Evolutionary conservation across 495 filamentous ascomycete genomes (phyloP), one percentile per base, ranked within the genome.

Genomic region (Corynascus novoguineensis): DNA sequence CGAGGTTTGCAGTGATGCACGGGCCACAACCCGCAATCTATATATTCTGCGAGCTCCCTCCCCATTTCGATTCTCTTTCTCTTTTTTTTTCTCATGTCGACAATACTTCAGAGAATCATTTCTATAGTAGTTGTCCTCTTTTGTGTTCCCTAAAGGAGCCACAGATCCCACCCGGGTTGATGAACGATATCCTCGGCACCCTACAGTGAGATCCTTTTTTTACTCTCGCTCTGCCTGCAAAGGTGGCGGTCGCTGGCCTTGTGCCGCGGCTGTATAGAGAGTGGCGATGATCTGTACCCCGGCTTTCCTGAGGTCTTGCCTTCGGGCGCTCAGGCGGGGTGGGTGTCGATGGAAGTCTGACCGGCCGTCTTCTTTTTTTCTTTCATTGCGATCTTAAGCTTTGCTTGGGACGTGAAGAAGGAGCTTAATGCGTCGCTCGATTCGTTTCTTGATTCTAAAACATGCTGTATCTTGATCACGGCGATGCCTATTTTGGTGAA

Each of bases 81-180:
- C 64, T 55, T 55, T 65, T 73, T 72, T 70, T 67, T 73, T 64
- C 59, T 73, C 63, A 73, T 72, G 81, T 79, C 82, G 82, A 85
- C 81, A 83, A 81, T 85, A 83, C 80, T 81, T 83, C 70, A 72
- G 84, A 88, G 85, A 87, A 89, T 89, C 86, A 88, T 86, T 89
- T 89, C 82, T 89, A 88, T 86, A 89, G 86, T 88, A 84, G 76
- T 87, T 80, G 84, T 87, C 83, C 80, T 73, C 78, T 80, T 83
- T 82, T 88, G 82, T 83, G 80, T 84, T 86, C 77, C 85, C 82
- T 81, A 88, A 81, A 85, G 72, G 72, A 82, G 79, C 77, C 72
- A 80, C 77, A 80, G 78, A 81, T 72, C 73, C 78, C 75, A 81
- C 78, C 78, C 78, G 79, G 79, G 80, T 77, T 80, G 80, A 83